These are phyloP conservation scores for Penicillium pancosmium DNA, from an alignment of 495 filamentous ascomycete species.

Conservation along the genomic window DNA sequence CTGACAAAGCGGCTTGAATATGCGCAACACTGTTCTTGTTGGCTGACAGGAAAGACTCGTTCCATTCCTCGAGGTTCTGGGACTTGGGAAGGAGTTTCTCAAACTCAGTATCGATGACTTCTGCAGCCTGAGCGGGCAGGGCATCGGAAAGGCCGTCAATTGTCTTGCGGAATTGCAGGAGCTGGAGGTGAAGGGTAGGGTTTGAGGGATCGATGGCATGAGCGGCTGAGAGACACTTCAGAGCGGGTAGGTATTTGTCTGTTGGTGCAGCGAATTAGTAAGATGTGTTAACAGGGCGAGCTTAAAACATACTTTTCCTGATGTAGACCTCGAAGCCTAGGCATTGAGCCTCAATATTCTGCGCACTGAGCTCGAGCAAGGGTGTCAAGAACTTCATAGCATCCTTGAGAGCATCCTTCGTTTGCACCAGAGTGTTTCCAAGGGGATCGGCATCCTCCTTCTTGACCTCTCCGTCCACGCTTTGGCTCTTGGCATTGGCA, in stretches of 20 bases:
- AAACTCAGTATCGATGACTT: conserved; percentile 68
- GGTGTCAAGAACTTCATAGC: conserved; percentile 84
- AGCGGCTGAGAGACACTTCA: conserved; percentile 81
- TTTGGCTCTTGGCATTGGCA: conserved; percentile 41
- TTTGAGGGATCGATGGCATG: conserved; percentile 67
- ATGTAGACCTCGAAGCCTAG: conserved; percentile 90
- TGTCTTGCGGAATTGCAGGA: conserved; percentile 66
- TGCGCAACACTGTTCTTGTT: conserved; percentile 66
- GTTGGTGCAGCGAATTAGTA: conserved; percentile 29
- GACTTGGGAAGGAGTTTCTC: conserved; percentile 57
- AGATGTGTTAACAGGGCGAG: neutral
- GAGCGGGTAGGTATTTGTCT: conserved; percentile 84
- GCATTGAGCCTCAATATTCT: conserved; percentile 78
- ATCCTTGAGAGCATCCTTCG: conserved; percentile 79
- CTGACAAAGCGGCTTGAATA: conserved; percentile 63
- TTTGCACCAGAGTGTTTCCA: conserved; percentile 74
- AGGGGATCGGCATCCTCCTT: conserved; percentile 89
- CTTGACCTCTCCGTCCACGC: conserved; percentile 58
- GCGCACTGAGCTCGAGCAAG: conserved; percentile 78
- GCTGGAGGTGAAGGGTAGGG: conserved; percentile 77
- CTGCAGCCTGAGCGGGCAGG: conserved; percentile 61
- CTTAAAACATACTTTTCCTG: conserved; percentile 63
- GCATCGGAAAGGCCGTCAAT: conserved; percentile 57
- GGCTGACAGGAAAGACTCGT: conserved; percentile 63
- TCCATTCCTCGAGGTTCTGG: conserved; percentile 64